A percentile compares a stretch with the other conserved stretches of the same genome.
Evolutionary conservation across 352 stramenopile genomes (phyloP).

Genomic region (Globisporangium ultimum): DNA sequence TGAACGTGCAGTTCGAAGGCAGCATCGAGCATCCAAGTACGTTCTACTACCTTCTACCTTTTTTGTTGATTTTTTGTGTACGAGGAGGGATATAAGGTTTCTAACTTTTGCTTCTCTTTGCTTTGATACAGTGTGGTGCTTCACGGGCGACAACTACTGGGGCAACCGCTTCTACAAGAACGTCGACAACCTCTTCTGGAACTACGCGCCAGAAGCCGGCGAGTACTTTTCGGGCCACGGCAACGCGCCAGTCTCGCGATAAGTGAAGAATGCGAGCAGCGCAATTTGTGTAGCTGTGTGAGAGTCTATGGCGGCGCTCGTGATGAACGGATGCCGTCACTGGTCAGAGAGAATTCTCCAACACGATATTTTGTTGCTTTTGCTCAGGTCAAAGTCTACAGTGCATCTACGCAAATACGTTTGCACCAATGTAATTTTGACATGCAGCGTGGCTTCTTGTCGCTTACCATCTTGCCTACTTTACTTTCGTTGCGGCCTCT

Average conservation of each 20-base stretch:
- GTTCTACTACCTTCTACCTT: neutral
- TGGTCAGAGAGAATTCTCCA: no score
- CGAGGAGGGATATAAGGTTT: neutral
- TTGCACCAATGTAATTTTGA: no score
- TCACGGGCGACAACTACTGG: slow-evolving; percentile 38
- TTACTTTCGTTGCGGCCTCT: no score
- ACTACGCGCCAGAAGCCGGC: slow-evolving; percentile 17
- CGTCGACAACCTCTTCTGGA: slow-evolving; percentile 36
- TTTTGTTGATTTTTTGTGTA: neutral
- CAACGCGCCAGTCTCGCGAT: neutral
- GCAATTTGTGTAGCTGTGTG: no score
- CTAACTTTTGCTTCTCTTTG: neutral
- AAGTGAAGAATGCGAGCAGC: neutral
- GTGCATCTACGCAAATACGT: no score
- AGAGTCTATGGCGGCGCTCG: no score
- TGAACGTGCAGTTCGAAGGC: slow-evolving; percentile 38
- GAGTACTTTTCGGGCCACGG: neutral
- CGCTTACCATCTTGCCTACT: no score
- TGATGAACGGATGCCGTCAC: no score
- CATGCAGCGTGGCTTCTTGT: no score
- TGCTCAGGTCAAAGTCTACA: no score
- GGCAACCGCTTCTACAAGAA: slow-evolving; percentile 36
- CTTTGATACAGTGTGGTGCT: slow-evolving; percentile 29
- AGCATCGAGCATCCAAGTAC: slow-evolving; percentile 42
- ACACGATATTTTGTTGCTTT: no score